A percentile compares a stretch with the other conserved stretches of the same genome.
Evolutionary conservation across 495 filamentous ascomycete genomes (phyloP).

Genomic region (Zalerion maritima): DNA sequence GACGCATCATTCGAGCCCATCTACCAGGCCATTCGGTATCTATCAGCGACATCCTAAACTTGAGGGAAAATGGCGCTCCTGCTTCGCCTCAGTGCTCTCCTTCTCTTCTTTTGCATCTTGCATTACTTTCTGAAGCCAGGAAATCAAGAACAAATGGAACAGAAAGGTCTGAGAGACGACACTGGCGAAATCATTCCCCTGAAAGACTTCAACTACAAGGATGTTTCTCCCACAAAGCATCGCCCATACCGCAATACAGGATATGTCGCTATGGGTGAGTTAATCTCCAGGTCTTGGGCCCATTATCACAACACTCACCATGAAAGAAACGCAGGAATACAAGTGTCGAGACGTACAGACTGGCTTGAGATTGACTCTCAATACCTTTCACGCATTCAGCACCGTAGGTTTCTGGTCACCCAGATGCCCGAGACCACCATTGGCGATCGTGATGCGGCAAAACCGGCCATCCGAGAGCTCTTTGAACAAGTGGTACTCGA

Average conservation of each 20-base stretch:
- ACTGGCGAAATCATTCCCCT: no score
- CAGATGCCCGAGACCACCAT: constrained; percentile 9
- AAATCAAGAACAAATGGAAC: no score
- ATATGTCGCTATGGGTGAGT: constrained; percentile 11
- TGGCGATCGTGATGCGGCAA: constrained; percentile 7
- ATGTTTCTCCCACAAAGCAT: constrained; percentile 7
- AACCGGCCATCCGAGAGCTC: constrained; percentile 10
- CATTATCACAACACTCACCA: not conserved
- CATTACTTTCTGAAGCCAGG: no score
- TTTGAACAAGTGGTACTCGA: constrained; percentile 12
- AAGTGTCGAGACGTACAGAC: constrained; percentile 7
- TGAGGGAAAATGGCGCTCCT: no score
- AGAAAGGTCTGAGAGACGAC: no score
- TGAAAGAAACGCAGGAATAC: constrained; percentile 3
- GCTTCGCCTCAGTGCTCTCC: no score
- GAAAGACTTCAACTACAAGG: constrained; percentile 12
- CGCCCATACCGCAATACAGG: constrained; percentile 9
- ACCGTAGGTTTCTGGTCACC: constrained; percentile 6
- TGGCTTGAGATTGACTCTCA: constrained; percentile 10
- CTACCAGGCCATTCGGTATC: no score
- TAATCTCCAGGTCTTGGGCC: no score
- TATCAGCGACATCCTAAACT: no score
- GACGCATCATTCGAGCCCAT: no score
- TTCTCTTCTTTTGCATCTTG: no score
- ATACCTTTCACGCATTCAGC: constrained; percentile 7